Evolutionary conservation across 2,329 filamentous ascomycete species (phyloP).

Genomic region (Sarocladiaceae sp.): DNA sequence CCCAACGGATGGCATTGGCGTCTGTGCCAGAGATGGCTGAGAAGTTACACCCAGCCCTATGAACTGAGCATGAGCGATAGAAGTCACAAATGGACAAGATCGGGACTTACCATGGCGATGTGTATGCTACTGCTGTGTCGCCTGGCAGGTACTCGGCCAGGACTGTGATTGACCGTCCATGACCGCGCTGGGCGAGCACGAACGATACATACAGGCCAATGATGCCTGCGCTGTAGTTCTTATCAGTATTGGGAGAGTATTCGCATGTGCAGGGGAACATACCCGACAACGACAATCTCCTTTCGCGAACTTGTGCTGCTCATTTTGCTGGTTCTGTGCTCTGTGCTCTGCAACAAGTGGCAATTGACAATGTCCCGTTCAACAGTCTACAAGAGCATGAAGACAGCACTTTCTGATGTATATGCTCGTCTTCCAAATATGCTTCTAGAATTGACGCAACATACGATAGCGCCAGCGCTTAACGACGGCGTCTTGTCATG

Average conservation of each 20-base stretch:
- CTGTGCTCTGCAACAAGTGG: too few species aligned
- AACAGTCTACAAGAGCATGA: too few species aligned
- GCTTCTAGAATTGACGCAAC: not conserved
- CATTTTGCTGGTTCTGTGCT: not conserved
- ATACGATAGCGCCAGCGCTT: not conserved
- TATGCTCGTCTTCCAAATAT: too few species aligned
- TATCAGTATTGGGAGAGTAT: not conserved
- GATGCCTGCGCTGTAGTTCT: slow-evolving; percentile 27
- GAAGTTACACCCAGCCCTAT: slow-evolving; percentile 38
- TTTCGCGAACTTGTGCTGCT: not conserved
- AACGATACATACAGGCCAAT: slow-evolving; percentile 35
- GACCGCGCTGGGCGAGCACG: slow-evolving; percentile 29
- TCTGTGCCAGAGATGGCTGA: slow-evolving; percentile 38
- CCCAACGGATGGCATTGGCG: slow-evolving; percentile 36
- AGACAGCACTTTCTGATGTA: too few species aligned
- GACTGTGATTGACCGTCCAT: slow-evolving; percentile 27
- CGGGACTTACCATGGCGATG: slow-evolving; percentile 33
- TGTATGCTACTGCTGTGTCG: slow-evolving; percentile 33
- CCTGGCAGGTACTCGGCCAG: slow-evolving; percentile 36
- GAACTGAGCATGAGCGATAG: slow-evolving; percentile 31
- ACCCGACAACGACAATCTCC: slow-evolving; percentile 10
- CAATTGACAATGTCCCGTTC: too few species aligned
- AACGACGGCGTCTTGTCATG: too few species aligned
- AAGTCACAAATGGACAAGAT: not conserved
- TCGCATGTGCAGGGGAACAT: not conserved